These are phyloP conservation scores for Dunaliella primolecta DNA, from an alignment of 139 green algal genomes.

Conservation along the genomic window DNA sequence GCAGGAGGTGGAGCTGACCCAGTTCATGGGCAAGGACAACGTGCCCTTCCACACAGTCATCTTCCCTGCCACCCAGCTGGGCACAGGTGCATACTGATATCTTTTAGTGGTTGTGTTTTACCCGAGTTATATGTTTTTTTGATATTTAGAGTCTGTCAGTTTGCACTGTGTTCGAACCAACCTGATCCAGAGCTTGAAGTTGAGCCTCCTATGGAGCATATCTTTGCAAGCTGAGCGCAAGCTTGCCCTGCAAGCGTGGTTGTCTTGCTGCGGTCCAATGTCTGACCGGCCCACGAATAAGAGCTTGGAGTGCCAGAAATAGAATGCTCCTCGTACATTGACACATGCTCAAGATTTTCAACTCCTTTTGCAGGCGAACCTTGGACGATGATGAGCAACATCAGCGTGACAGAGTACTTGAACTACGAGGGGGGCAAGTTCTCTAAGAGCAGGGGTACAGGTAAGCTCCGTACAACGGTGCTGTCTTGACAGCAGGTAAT, in stretches of 20 bases:
- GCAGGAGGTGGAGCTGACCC: slow-evolving; percentile 94
- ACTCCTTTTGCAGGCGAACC: slow-evolving; percentile 34
- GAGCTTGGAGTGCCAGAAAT: no score
- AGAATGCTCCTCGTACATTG: no score
- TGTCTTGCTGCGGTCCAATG: no score
- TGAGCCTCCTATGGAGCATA: no score
- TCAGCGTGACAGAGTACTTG: slow-evolving; percentile 97
- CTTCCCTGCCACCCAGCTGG: slow-evolving; percentile 90
- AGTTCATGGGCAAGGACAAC: slow-evolving; percentile 99
- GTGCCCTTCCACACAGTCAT: slow-evolving; percentile 98
- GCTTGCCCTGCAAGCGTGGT: no score
- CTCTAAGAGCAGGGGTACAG: slow-evolving; percentile 87
- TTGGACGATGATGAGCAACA: slow-evolving; percentile 96
- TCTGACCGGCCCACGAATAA: no score
- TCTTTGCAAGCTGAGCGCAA: no score
- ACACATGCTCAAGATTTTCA: no score
- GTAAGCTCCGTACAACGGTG: slow-evolving; percentile 33
- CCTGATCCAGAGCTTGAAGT: no score
- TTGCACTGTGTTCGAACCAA: not conserved
- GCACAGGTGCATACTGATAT: slow-evolving; percentile 31
- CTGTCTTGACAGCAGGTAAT: not conserved
- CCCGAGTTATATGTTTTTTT: not conserved
- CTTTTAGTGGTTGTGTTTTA: no score
- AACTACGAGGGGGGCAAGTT: slow-evolving; percentile 98
- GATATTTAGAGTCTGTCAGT: not conserved